Evolutionary conservation across 2,329 filamentous ascomycete genomes (phyloP), one percentile per base, ranked within the genome.

Genomic region (Claviceps pusilla): DNA sequence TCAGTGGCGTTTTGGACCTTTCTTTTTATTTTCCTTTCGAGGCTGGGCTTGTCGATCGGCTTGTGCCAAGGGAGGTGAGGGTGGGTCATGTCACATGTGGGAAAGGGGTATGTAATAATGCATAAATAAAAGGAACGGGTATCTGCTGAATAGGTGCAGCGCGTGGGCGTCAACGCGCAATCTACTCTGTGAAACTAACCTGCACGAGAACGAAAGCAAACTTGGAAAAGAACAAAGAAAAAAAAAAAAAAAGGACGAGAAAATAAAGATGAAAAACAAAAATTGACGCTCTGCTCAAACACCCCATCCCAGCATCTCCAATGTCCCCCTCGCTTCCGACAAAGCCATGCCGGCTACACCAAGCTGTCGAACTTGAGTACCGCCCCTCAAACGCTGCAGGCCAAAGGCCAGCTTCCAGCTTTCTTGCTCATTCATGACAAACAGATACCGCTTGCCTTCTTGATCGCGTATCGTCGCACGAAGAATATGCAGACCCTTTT

Each of bases 361-460:
- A 48, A 85, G 69, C 55, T 78, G 75, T 53, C 79, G 72, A 37
- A 77, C 78, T 64, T 83, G 80, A 3, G 76, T 77, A 5, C 82
- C 82, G 53, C 75, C 75, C 52, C 80, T 71, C 60, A 86, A 66
- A 48, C 77, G 73, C 64, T 83, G 78, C 60, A 86, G 64, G 2
- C 79, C 82, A 41, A 78, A 70, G 1, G 79, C 74, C 29, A 86
- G 71, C 73, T 86, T 86, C 83, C 83, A 86, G 33, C 76, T 76
- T 65, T 86, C 82, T 57, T 80, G 75, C 63, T 85, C 80, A 45
- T 74, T 72, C 39, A 86, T 68, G 10, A 86, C 74, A 62, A 86
- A 85, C 41, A 86, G 66, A 62, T 79, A 84, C 41, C 80, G 74
- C 68, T 83, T 83, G 47, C 79, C 80, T 57, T 84, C 82, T 59